A percentile compares a stretch with the other conserved stretches of the same genome.
Evolutionary conservation across 2,329 filamentous ascomycete species (phyloP).

Genomic region (Colletotrichum tabaci): DNA sequence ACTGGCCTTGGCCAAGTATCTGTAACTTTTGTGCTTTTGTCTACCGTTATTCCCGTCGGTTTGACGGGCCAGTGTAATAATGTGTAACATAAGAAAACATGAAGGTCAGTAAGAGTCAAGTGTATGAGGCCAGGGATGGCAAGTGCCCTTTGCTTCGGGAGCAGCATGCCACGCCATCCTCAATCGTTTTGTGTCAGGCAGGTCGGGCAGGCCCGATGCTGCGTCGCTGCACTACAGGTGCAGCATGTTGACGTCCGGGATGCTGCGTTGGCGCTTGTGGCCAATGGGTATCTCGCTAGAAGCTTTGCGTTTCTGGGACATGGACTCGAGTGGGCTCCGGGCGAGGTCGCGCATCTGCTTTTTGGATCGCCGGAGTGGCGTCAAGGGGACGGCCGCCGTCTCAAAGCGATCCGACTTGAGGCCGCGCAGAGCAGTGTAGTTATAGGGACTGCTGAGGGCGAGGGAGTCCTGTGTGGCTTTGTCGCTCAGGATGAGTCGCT

Average conservation of each 20-base stretch:
- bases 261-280: constrained; percentile 73
- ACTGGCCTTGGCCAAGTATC: constrained; percentile 6
- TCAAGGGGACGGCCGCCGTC: constrained; percentile 77
- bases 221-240: constrained; percentile 54
- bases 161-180: constrained; percentile 59
- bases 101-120: constrained; percentile 18
- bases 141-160: constrained; percentile 42
- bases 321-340: constrained; percentile 65
- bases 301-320: constrained; percentile 70
- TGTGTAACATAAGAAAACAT: constrained; percentile 43
- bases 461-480: constrained; percentile 75
- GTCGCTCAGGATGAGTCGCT: constrained; percentile 72
- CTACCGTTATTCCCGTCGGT: constrained; percentile 24
- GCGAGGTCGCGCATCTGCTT: constrained; percentile 59
- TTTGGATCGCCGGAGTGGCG: constrained; percentile 74
- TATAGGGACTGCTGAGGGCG: constrained; percentile 72
- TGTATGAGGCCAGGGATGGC: constrained; percentile 60
- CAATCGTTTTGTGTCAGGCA: constrained; percentile 55
- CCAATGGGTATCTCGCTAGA: constrained; percentile 57
- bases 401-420: constrained; percentile 77
- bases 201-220: constrained; percentile 32
- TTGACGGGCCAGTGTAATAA: constrained; percentile 21
- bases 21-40: constrained; percentile 26
- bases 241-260: constrained; percentile 69
- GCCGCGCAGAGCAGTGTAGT: constrained; percentile 72